Conservation (phyloP, 352 stramenopile genomes). For the Saprolegnia diclina region DNA sequence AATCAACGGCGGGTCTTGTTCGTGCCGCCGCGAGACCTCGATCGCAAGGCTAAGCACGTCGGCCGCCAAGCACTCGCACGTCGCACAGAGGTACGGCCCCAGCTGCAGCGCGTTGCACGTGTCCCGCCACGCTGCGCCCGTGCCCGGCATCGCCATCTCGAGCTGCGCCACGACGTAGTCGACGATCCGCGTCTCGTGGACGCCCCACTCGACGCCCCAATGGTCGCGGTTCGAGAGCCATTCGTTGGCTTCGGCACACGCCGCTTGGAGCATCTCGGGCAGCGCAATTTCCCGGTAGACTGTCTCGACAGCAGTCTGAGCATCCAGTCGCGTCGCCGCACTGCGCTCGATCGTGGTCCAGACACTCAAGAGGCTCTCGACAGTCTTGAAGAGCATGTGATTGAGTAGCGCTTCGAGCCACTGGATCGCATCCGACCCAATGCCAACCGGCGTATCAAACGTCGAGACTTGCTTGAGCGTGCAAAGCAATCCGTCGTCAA, state of each 20-base stretch:
- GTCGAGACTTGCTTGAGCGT: slow-evolving; percentile 26
- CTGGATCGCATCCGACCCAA: not conserved
- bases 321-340: not conserved
- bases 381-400: slow-evolving; percentile 20
- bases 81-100: slow-evolving; percentile 20
- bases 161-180: slow-evolving; percentile 14
- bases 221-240: slow-evolving; percentile 24
- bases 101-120: slow-evolving; percentile 2
- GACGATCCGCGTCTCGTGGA: slow-evolving; percentile 23
- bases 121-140: slow-evolving; percentile 1
- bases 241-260: slow-evolving; percentile 24
- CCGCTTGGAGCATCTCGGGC: slow-evolving; percentile 25
- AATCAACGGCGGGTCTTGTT: slow-evolving; percentile 1
- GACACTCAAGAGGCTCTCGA: not conserved
- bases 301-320: slow-evolving; percentile 1
- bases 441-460: slow-evolving; percentile 17
- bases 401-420: slow-evolving; percentile 23
- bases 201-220: slow-evolving; percentile 19
- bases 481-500: slow-evolving; percentile 14
- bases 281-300: slow-evolving; percentile 9
- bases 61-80: slow-evolving; percentile 23
- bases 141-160: not conserved
- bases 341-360: not conserved
- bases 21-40: slow-evolving; percentile 7
- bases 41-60: slow-evolving; percentile 20